A percentile compares a stretch with the other conserved stretches of the same genome.
These are phyloP conservation scores for Triadica sebifera DNA, from an alignment of 345 rosid species.

Conservation along the genomic window DNA sequence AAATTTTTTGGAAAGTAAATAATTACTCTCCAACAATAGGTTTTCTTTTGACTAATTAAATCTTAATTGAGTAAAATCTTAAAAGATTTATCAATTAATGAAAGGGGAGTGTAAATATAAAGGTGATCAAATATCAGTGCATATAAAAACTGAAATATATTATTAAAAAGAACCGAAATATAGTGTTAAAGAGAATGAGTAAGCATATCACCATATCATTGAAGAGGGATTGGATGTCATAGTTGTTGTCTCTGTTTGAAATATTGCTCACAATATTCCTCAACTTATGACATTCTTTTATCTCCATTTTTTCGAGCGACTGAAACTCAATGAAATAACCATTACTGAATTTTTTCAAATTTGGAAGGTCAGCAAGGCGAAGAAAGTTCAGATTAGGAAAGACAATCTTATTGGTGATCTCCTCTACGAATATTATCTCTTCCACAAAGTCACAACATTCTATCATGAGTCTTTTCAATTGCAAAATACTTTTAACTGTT, in stretches of 20 bases:
- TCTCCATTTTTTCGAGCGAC: not conserved
- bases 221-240: not conserved
- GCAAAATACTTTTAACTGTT: conserved; percentile 4
- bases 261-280: conserved; percentile 1
- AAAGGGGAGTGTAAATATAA: too few relatives aligned
- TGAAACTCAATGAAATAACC: conserved; percentile 9
- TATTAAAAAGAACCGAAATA: too few relatives aligned
- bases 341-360: not conserved
- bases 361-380: not conserved
- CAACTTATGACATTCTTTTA: not conserved
- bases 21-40: too few relatives aligned
- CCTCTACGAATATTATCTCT: not conserved
- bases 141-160: too few relatives aligned
- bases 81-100: too few relatives aligned
- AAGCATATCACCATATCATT: not conserved
- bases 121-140: too few relatives aligned
- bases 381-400: conserved; percentile 8
- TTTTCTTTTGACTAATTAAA: too few relatives aligned
- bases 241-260: not conserved
- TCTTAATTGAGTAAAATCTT: too few relatives aligned
- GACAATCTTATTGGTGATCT: not conserved
- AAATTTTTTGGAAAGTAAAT: too few relatives aligned
- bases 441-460: not conserved
- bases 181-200: too few relatives aligned
- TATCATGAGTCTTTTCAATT: conserved; percentile 3